A percentile compares a stretch with the other conserved stretches of the same genome.
Evolutionary conservation across 345 rosid genomes (phyloP).

Genomic region (Laguncularia racemosa): DNA sequence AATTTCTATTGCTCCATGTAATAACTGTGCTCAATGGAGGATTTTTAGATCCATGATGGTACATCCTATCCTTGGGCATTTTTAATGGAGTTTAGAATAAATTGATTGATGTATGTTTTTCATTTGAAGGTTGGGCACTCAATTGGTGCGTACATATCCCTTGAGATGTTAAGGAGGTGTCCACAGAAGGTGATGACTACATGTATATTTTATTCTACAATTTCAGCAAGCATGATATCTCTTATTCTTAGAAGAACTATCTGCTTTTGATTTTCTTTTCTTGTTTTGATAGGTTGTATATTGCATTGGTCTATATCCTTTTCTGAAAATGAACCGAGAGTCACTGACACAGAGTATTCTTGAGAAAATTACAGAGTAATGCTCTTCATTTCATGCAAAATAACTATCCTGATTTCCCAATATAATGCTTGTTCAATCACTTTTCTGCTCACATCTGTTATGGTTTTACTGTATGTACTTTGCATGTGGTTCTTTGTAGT

Average conservation of each 20-base stretch:
- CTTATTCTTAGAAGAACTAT: background rate
- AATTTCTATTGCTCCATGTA: too few species aligned
- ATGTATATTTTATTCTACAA: slow-evolving; percentile 3
- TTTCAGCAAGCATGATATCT: background rate
- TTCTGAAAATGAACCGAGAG: slow-evolving; percentile 48
- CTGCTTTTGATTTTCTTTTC: slow-evolving; percentile 5
- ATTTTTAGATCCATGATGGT: too few species aligned
- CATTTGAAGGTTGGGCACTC: slow-evolving; percentile 75
- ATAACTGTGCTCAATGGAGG: too few species aligned
- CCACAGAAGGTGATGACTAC: slow-evolving; percentile 41
- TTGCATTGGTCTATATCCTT: slow-evolving; percentile 70
- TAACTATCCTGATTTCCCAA: background rate
- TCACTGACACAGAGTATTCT: slow-evolving; percentile 46
- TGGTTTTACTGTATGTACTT: too few species aligned
- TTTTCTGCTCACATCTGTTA: too few species aligned
- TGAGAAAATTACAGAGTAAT: slow-evolving; percentile 50
- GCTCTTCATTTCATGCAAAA: slow-evolving; percentile 9
- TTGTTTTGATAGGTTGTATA: slow-evolving; percentile 35
- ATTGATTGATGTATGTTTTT: background rate
- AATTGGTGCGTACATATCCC: slow-evolving; percentile 64
- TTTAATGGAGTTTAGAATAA: background rate
- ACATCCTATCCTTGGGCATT: too few species aligned
- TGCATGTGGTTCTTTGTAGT: too few species aligned
- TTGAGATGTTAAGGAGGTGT: slow-evolving; percentile 48
- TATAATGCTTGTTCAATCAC: background rate